Evolutionary conservation across 805 yeast genomes (phyloP), one percentile per base, ranked within the genome.

Genomic region (Saturnispora ahearnii): DNA sequence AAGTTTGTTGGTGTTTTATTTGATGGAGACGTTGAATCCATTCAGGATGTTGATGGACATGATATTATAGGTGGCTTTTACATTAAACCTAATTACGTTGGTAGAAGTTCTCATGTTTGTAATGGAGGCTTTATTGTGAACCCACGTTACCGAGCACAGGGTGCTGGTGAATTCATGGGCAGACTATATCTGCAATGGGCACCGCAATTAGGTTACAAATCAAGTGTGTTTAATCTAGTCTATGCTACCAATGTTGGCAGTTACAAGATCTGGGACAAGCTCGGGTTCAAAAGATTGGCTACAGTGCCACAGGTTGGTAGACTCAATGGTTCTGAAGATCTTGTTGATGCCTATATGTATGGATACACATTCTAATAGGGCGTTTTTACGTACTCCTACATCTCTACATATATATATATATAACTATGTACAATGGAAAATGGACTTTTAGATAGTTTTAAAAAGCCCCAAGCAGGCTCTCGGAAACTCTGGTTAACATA

Each of bases 151-250:
- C 73, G 97, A 53, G 93, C 95, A 0, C 63, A 72, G 44, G 57
- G 65, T 12, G 65, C 87, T 13, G 96, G 96, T 1, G 72, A 68
- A 33, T 74, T 74, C n/a, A 60, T 90, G 60, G 97, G 95, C 5
- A 68, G 68, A 50, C 67, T 74, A 41, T 90, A 86, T 61, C 61
- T 88, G 42, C 62, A 67, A 46, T 80, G 83, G 78, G 96, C 93
- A 0, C 90, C 95, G 0, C 59, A 73, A 45, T 66, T 90, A 31
- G 96, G 96, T 0, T 90, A 83, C 65, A 78, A 74, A 5, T 87
- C 87, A 59, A 82, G 91, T 6, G 91, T 90, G 12, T 90, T 86
- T 73, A 90, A 90, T 64, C 72, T 90, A 45, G 98, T 90, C 0
- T 90, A 83, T 61, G 93, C 73, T 45, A 81, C 89, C 2, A 90